phyloP scores from a whole-genome alignment of 1,284 basidiomycete genomes.

The Ceratobasidium sp. region DNA sequence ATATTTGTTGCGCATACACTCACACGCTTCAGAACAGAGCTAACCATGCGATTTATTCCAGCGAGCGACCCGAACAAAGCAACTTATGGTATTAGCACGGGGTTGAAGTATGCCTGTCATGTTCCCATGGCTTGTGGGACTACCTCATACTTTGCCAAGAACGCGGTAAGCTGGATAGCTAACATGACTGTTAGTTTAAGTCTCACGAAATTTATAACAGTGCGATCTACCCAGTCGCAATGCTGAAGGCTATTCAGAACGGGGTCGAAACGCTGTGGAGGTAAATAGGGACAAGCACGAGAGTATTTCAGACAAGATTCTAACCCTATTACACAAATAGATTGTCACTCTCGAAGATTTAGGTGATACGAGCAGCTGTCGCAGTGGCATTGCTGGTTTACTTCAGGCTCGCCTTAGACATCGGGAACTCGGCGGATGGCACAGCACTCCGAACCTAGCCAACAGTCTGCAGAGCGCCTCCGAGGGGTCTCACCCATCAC shows the following conservation, averaged over 20 bases:
- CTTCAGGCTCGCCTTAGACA: neutral
- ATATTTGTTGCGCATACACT: neutral
- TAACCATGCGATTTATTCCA: conserved; percentile 16
- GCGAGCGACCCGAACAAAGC: conserved; percentile 9
- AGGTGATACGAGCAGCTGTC: neutral
- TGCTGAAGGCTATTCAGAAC: neutral
- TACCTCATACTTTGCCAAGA: conserved; percentile 1
- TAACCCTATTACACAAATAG: neutral
- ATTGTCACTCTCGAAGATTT: conserved; percentile 33
- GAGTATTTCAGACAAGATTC: no score
- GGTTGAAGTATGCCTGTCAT: conserved; percentile 31
- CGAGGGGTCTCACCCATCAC: neutral
- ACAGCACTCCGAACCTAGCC: neutral
- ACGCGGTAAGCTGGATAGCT: neutral
- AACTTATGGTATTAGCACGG: conserved; percentile 17
- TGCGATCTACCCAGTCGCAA: neutral
- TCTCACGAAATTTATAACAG: neutral
- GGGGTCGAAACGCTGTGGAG: neutral
- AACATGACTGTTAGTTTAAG: neutral
- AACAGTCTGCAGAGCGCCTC: neutral
- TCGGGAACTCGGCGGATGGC: neutral
- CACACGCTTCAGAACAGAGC: neutral
- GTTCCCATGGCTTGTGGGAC: conserved; percentile 28
- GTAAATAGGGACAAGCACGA: neutral
- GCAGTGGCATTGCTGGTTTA: neutral